Evolutionary conservation across 1,139 yeast species (phyloP), one percentile per base, ranked within the genome.

Genomic region (Geotrichum carabidarum): DNA sequence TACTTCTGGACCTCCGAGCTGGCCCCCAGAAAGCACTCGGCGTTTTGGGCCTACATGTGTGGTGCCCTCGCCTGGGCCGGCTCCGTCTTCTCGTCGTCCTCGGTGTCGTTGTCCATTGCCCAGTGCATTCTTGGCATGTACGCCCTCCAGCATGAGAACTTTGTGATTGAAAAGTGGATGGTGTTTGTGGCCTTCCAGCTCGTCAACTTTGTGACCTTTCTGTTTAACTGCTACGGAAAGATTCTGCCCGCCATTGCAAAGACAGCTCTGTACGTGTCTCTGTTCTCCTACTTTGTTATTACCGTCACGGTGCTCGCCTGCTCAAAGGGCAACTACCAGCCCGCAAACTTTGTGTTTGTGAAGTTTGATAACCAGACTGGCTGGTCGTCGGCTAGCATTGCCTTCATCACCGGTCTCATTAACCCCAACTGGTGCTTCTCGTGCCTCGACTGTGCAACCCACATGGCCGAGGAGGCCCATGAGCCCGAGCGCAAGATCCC

Each of bases 351-450:
- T 61, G 83, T 81, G n/a, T 81, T 81, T 64, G 74, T 70, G 12
- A 70, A 74, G 30, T 80, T 79, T 60, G 68, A 73, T 48, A 80
- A 80, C 65, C 74, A 71, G 22, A 80, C 84, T 30, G 84, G 84
- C 27, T 81, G 85, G 85, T 62, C 71, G 8, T 71, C 76, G 8
- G 61, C 77, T 5, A 83, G 76, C 1, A 78, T 80, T 65, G 83
- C 83, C 0, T 80, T 80, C 60, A 77, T 81, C 53, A 80, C 80
- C n/a, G 84, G 85, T 15, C 68, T 81, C 54, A 74, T 81, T 60
- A 80, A 80, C 64, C 83, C 84, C n/a, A 74, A 76, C 59, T 80
- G 84, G 83, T 76, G 80, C 14, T 80, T 79, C 65, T 76, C 80
- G 8, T 80, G 84, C 61, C 74, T 80, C 44, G 86, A 81, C 64